These are phyloP conservation scores for Corymbia calophylla DNA, from an alignment of 441 rosid genomes.

Conservation along the genomic window DNA sequence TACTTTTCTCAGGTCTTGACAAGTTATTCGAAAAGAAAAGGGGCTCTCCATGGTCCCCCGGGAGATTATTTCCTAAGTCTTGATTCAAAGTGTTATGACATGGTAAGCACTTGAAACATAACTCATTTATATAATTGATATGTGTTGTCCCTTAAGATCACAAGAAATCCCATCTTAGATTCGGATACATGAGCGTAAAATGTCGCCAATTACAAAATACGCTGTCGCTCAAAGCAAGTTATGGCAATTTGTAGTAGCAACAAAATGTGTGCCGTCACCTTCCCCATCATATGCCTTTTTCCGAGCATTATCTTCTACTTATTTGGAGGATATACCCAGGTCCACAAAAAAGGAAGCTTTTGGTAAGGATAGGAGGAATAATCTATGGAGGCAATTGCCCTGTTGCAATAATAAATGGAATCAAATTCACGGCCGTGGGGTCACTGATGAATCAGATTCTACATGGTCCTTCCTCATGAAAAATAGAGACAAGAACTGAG, in stretches of 20 bases:
- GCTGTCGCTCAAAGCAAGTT: neutral
- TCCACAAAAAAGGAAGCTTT: neutral
- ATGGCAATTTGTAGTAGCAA: neutral
- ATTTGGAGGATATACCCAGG: neutral
- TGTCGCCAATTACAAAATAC: neutral
- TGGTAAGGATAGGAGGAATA: neutral
- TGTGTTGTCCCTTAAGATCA: neutral
- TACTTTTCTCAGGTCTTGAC: neutral
- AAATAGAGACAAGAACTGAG: neutral
- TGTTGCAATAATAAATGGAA: neutral
- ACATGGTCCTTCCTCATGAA: neutral
- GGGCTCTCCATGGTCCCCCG: neutral
- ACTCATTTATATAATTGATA: neutral
- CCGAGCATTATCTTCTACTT: neutral
- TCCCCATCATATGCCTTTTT: neutral
- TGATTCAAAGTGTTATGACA: neutral
- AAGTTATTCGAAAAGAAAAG: neutral
- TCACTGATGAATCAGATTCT: neutral
- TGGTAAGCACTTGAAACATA: neutral
- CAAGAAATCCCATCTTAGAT: neutral
- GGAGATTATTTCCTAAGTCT: neutral
- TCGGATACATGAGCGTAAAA: neutral
- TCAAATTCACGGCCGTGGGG: neutral
- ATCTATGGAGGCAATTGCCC: neutral
- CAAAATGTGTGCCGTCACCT: neutral